These are phyloP conservation scores for Actinomucor elegans DNA, from an alignment of 371 early-diverging fungal species.

Conservation along the genomic window DNA sequence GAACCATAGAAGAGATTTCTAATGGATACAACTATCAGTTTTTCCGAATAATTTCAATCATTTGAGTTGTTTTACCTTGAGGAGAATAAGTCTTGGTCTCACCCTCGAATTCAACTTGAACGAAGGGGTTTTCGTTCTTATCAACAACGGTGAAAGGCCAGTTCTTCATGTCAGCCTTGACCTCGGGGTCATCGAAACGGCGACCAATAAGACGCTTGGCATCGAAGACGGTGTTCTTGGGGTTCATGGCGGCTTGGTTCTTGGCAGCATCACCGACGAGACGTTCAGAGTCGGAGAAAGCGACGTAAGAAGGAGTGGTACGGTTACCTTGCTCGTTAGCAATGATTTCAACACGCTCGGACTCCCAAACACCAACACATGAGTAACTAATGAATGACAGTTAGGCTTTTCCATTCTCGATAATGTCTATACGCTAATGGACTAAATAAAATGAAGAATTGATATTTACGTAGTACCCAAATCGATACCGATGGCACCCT, in stretches of 20 bases:
- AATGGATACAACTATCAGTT: not conserved
- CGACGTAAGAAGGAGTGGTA: constrained; percentile 92
- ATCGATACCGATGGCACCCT: constrained; percentile 71
- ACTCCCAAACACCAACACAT: constrained; percentile 70
- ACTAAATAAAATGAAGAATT: too few species aligned
- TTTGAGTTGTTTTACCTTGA: constrained; percentile 42
- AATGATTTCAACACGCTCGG: constrained; percentile 75
- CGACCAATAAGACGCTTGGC: constrained; percentile 97
- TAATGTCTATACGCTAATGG: not conserved
- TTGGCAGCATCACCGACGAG: constrained; percentile 89
- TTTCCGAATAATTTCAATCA: not conserved
- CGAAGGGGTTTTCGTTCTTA: constrained; percentile 69
- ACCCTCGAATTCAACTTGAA: constrained; percentile 80
- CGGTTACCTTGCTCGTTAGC: constrained; percentile 93
- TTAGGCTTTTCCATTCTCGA: not conserved
- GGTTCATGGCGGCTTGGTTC: constrained; percentile 85
- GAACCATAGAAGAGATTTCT: constrained; percentile 91
- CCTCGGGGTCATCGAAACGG: constrained; percentile 85
- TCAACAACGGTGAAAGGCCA: constrained; percentile 86
- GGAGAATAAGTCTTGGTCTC: constrained; percentile 85
- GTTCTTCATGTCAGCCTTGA: constrained; percentile 90
- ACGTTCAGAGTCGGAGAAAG: constrained; percentile 83
- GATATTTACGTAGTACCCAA: constrained; percentile 41
- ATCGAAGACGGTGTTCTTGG: constrained; percentile 90
- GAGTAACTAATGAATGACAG: constrained; percentile 67